phyloP scores from a whole-genome alignment of 345 rosid genomes.

The Raphanus raphanistrum region DNA sequence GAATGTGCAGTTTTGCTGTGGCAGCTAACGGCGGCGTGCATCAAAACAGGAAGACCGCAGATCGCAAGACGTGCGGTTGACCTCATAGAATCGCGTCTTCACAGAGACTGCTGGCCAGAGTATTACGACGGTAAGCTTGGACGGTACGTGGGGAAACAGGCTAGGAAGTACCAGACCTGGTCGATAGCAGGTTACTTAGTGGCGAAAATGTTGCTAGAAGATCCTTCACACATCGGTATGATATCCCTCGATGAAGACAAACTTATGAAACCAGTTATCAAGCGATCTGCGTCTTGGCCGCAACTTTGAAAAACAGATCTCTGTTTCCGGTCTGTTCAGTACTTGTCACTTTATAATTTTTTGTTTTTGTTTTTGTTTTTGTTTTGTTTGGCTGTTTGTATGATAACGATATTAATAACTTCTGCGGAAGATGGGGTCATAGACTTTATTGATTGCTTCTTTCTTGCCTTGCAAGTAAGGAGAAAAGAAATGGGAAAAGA shows the following conservation, averaged over 20 bases:
- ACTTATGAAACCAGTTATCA: conserved; percentile 64
- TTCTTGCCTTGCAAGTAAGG: conserved; percentile 34
- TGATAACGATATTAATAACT: conserved; percentile 23
- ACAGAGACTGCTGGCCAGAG: conserved; percentile 72
- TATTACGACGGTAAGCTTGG: conserved; percentile 42
- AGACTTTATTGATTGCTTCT: conserved; percentile 34
- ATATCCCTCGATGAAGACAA: conserved; percentile 72
- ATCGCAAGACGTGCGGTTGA: conserved; percentile 69
- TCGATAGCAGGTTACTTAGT: conserved; percentile 75
- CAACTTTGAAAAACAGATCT: conserved; percentile 17
- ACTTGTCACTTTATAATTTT: conserved; percentile 6
- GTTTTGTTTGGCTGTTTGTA: conserved; percentile 16
- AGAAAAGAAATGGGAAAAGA: conserved; percentile 22
- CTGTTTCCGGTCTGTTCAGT: conserved; percentile 4
- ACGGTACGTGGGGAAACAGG: conserved; percentile 68
- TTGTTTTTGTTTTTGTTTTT: background rate
- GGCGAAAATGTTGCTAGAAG: conserved; percentile 76
- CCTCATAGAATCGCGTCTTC: conserved; percentile 62
- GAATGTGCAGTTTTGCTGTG: conserved; percentile 62
- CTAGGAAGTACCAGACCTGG: conserved; percentile 78
- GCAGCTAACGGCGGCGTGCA: conserved; percentile 78
- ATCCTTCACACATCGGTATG: conserved; percentile 76
- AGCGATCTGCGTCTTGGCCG: conserved; percentile 67
- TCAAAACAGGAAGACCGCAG: conserved; percentile 78
- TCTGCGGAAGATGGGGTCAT: conserved; percentile 12